These are phyloP conservation scores for Aspergillus sojae DNA, from an alignment of 2,329 filamentous ascomycete genomes.

Conservation along the genomic window DNA sequence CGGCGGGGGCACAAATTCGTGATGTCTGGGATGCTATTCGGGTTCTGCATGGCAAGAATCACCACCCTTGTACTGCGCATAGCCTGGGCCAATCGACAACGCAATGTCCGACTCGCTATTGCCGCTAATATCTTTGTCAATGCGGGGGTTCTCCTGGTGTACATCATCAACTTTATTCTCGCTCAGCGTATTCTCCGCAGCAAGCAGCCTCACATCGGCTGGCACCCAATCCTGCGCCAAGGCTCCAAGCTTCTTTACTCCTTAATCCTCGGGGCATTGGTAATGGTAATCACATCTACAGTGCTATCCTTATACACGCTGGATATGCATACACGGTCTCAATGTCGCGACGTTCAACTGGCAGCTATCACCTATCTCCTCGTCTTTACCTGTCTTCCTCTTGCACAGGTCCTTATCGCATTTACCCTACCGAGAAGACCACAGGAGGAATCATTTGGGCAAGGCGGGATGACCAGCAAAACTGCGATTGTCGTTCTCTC, in stretches of 20 bases:
- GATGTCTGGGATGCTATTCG: conserved; percentile 48
- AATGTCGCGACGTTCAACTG: conserved; percentile 66
- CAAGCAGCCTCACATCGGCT: conserved; percentile 70
- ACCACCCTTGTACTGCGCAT: conserved; percentile 54
- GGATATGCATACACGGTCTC: conserved; percentile 49
- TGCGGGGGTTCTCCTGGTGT: conserved; percentile 74
- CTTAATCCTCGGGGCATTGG: conserved; percentile 60
- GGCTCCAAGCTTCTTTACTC: conserved; percentile 62
- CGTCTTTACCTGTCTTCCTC: conserved; percentile 67
- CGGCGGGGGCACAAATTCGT: conserved; percentile 52
- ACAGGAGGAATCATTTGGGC: conserved; percentile 65
- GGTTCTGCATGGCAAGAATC: conserved; percentile 55
- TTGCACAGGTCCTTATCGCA: conserved; percentile 57
- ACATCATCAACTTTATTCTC: conserved; percentile 77
- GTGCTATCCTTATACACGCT: conserved; percentile 71
- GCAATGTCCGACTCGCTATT: conserved; percentile 53
- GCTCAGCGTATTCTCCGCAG: conserved; percentile 74
- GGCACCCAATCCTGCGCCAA: conserved; percentile 58
- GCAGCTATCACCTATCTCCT: conserved; percentile 65
- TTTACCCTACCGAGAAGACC: conserved; percentile 46
- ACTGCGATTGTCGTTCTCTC: conserved; percentile 63
- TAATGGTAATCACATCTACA: conserved; percentile 67
- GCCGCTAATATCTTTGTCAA: conserved; percentile 70
- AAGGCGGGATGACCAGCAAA: conserved; percentile 69
- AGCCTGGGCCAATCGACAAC: conserved; percentile 54